Percentiles rank a stretch among this genome's conserved stretches.
phyloP scores from a whole-genome alignment of 345 rosid genomes.

The Dipteronia sinensis region DNA sequence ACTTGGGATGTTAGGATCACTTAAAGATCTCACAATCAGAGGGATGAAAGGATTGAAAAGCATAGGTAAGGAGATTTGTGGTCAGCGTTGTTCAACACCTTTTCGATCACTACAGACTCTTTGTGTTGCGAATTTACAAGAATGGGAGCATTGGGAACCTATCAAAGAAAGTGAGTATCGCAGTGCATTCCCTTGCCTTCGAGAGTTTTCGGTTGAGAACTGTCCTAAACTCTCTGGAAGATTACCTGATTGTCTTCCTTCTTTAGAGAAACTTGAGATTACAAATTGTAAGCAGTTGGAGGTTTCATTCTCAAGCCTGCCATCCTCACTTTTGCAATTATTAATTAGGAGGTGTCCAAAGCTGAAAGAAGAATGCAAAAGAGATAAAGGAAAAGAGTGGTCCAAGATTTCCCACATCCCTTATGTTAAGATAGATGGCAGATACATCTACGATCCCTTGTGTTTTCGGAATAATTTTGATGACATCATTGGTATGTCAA shows the following conservation, averaged over 20 bases:
- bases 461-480: too few species aligned
- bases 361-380: conserved; percentile 21
- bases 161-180: neutral
- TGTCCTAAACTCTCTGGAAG: neutral
- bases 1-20: neutral
- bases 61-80: neutral
- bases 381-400: conserved; percentile 22
- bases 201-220: neutral
- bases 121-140: neutral
- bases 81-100: neutral
- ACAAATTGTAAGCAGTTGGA: neutral
- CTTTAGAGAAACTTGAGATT: neutral
- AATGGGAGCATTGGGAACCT: neutral
- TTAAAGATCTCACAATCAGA: neutral
- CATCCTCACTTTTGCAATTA: neutral
- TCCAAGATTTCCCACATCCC: conserved; percentile 26
- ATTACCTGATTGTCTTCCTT: neutral
- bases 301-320: neutral
- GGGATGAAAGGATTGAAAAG: neutral
- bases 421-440: neutral
- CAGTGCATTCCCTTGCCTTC: neutral
- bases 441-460: too few species aligned
- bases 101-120: neutral
- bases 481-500: too few species aligned
- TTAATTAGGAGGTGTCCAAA: too few species aligned